Percentiles rank a stretch among this genome's conserved stretches.
Conservation (phyloP, 148 eudicot species). For the Rhododendron ferrugineum region DNA sequence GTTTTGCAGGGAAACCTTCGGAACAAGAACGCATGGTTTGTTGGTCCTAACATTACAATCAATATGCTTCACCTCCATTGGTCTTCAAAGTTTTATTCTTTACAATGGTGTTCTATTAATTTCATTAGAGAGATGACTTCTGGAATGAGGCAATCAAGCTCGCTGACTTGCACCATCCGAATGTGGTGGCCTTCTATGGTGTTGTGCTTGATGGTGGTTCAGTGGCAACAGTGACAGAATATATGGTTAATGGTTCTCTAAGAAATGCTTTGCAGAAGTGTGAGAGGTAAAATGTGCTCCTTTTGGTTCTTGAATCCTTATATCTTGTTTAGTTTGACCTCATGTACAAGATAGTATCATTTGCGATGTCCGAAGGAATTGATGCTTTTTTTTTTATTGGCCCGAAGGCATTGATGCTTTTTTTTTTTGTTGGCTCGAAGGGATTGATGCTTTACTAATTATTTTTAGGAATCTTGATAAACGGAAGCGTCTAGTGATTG, state of each 20-base stretch:
- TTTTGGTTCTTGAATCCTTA: background rate
- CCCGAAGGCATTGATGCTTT: background rate
- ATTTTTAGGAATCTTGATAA: slow-evolving; percentile 70
- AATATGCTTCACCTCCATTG: background rate
- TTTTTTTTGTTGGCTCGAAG: background rate
- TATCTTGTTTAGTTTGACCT: background rate
- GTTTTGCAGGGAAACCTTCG: slow-evolving; percentile 86
- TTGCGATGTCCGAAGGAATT: background rate
- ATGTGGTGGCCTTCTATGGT: slow-evolving; percentile 95
- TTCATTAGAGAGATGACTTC: slow-evolving; percentile 70
- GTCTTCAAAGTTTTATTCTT: background rate
- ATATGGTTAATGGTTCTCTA: slow-evolving; percentile 94
- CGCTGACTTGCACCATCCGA: slow-evolving; percentile 95
- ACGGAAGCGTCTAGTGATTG: slow-evolving; percentile 80
- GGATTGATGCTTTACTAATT: background rate
- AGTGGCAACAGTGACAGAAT: slow-evolving; percentile 97
- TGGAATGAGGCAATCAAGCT: slow-evolving; percentile 97
- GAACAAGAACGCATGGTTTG: slow-evolving; percentile 88
- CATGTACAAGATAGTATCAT: background rate
- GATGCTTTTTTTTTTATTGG: background rate
- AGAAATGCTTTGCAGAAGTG: slow-evolving; percentile 82
- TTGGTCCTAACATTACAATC: background rate
- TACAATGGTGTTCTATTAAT: slow-evolving; percentile 1
- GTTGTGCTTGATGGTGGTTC: slow-evolving; percentile 90
- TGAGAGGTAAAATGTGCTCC: slow-evolving; percentile 50